phyloP scores from a whole-genome alignment of 495 filamentous ascomycete species.

The Antarctomyces pellizariae region DNA sequence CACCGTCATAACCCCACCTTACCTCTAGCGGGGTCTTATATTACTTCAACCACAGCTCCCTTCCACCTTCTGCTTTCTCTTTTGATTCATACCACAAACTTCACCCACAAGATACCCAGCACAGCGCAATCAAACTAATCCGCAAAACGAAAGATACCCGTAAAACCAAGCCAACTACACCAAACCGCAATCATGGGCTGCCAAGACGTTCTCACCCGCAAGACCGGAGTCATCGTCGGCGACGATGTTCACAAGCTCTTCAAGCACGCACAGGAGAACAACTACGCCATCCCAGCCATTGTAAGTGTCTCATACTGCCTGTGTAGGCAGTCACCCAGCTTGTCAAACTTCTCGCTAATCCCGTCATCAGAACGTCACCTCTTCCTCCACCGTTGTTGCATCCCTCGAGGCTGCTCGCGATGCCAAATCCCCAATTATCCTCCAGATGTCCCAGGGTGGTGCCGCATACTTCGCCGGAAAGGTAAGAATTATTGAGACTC shows the following conservation, averaged over 20 bases:
- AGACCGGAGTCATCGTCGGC: constrained; percentile 68
- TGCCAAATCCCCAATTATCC: constrained; percentile 63
- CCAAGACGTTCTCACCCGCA: constrained; percentile 43
- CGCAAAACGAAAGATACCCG: too few relatives aligned
- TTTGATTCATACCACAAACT: too few relatives aligned
- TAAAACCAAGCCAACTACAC: too few relatives aligned
- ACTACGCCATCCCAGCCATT: constrained; percentile 81
- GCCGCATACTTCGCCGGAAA: constrained; percentile 89
- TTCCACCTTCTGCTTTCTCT: too few relatives aligned
- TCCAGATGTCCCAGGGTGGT: constrained; percentile 84
- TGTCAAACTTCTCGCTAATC: constrained; percentile 5
- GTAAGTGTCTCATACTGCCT: constrained; percentile 23
- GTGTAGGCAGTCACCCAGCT: background rate
- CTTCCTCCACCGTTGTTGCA: constrained; percentile 69
- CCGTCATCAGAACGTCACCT: constrained; percentile 50
- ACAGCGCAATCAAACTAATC: too few relatives aligned
- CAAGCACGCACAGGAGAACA: constrained; percentile 60
- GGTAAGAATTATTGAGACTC: constrained; percentile 17
- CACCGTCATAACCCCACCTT: too few relatives aligned
- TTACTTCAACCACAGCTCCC: too few relatives aligned
- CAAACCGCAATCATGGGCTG: constrained; percentile 32
- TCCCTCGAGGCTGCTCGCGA: constrained; percentile 86
- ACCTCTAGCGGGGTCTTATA: too few relatives aligned
- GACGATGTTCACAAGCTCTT: constrained; percentile 72
- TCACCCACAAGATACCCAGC: too few relatives aligned